Conservation (phyloP, 352 stramenopile genomes). For the Phytopythium ostracodes region DNA sequence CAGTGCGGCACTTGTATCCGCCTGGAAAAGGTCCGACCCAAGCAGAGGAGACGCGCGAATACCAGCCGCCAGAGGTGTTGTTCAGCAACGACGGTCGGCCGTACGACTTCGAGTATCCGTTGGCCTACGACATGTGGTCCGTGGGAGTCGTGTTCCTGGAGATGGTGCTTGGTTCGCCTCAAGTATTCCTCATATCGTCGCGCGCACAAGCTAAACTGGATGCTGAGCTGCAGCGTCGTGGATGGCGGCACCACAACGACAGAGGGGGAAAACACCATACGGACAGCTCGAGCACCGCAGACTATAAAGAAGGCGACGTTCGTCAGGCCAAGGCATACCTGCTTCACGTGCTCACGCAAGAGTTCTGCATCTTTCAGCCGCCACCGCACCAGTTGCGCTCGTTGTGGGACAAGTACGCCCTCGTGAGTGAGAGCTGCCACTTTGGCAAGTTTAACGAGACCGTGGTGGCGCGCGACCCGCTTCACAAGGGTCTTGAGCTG, state of each 20-base stretch:
- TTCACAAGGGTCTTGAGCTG: constrained; percentile 87
- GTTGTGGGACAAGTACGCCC: constrained; percentile 63
- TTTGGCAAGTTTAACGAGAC: constrained; percentile 91
- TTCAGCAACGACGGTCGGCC: constrained; percentile 52
- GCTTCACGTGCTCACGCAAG: constrained; percentile 74
- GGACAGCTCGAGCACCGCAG: neutral
- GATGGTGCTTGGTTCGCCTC: constrained; percentile 91
- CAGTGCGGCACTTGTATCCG: constrained; percentile 67
- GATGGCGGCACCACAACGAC: constrained; percentile 13
- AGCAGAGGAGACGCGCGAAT: constrained; percentile 93
- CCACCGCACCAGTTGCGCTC: constrained; percentile 44
- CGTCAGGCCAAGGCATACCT: constrained; percentile 57
- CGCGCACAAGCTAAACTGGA: constrained; percentile 91
- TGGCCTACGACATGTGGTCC: constrained; percentile 91
- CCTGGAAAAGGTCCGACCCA: constrained; percentile 68
- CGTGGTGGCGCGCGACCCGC: constrained; percentile 87
- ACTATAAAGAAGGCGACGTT: constrained; percentile 9
- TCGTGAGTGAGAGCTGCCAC: constrained; percentile 79
- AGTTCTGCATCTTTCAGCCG: constrained; percentile 83
- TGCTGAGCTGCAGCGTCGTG: constrained; percentile 54
- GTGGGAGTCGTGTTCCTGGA: constrained; percentile 96
- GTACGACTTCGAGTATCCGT: constrained; percentile 54
- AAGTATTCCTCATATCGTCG: constrained; percentile 77
- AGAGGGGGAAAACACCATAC: constrained; percentile 21
- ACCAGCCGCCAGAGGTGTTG: constrained; percentile 92